Conservation (phyloP, 2,329 filamentous ascomycete species). For the Elsinoe ampelina region DNA sequence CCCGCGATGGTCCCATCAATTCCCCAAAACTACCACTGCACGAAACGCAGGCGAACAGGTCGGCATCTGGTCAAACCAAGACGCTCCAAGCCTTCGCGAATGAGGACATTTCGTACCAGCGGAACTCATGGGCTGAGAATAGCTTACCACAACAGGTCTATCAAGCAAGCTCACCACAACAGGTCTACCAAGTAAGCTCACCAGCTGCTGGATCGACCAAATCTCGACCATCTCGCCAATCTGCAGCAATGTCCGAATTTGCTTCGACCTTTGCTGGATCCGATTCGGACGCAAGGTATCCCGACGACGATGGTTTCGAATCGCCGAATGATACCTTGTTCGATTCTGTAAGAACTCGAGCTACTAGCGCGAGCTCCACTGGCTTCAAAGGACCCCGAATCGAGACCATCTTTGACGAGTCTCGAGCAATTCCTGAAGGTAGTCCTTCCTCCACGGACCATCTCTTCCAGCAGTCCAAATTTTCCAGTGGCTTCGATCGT, state of each 20-base stretch:
- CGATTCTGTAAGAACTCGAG: slow-evolving; percentile 65
- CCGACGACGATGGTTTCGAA: slow-evolving; percentile 70
- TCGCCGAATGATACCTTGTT: slow-evolving; percentile 68
- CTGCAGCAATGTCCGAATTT: slow-evolving; percentile 49
- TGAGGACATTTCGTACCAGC: not conserved
- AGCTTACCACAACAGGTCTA: slow-evolving; percentile 1
- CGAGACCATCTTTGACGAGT: slow-evolving; percentile 75
- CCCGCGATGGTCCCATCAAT: not conserved
- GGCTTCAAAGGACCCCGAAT: slow-evolving; percentile 57
- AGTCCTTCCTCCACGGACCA: slow-evolving; percentile 1
- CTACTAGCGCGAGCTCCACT: slow-evolving; percentile 56
- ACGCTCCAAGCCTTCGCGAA: slow-evolving; percentile 9
- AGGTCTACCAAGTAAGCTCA: slow-evolving; percentile 12
- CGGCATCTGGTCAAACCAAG: slow-evolving; percentile 2
- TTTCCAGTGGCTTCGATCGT: slow-evolving; percentile 16
- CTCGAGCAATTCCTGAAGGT: slow-evolving; percentile 29
- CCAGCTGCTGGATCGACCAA: slow-evolving; percentile 13
- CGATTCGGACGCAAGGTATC: slow-evolving; percentile 58
- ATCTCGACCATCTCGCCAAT: slow-evolving; percentile 41
- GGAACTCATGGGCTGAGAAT: not conserved
- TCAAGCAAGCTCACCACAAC: slow-evolving; percentile 14
- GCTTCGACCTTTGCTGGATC: slow-evolving; percentile 56
- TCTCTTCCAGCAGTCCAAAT: not conserved
- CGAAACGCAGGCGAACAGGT: not conserved
- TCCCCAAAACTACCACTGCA: slow-evolving; percentile 1